Evolutionary conservation across 78 protist genomes (phyloP).

Genomic region (Guillardia theta): DNA sequence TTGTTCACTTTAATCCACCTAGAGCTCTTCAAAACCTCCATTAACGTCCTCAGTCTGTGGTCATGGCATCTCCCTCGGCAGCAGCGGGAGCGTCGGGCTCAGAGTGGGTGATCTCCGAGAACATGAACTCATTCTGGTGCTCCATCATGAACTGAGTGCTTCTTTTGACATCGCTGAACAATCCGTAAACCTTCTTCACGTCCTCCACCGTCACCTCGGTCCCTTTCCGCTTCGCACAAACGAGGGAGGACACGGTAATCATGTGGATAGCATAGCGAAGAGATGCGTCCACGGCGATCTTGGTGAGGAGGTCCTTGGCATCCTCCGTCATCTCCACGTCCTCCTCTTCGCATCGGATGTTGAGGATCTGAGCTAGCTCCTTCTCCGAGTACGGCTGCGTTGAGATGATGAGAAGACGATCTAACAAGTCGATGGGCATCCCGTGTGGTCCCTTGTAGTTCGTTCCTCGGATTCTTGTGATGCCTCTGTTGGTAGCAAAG

Average conservation of each 20-base stretch:
- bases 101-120: conserved; percentile 8
- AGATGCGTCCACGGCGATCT: conserved; percentile 79
- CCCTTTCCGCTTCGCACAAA: conserved; percentile 75
- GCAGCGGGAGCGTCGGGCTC: background rate
- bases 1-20: too few relatives aligned
- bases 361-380: background rate
- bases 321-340: conserved; percentile 92
- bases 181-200: conserved; percentile 77
- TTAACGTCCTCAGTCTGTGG: conserved; percentile 14
- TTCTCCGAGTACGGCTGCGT: conserved; percentile 77
- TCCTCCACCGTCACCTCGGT: conserved; percentile 73
- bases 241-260: conserved; percentile 86
- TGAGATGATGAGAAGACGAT: conserved; percentile 84
- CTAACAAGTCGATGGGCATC: conserved; percentile 96
- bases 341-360: conserved; percentile 85
- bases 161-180: conserved; percentile 89
- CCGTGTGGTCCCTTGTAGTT: conserved; percentile 94
- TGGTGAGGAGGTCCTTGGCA: conserved; percentile 81
- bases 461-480: conserved; percentile 92
- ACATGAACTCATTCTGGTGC: conserved; percentile 81
- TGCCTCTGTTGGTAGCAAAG: conserved; percentile 96
- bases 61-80: background rate
- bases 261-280: conserved; percentile 94
- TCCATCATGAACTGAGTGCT: conserved; percentile 79
- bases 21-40: too few relatives aligned